Percentiles rank a stretch among this genome's conserved stretches.
phyloP scores from a whole-genome alignment of 331 rosid genomes.

The Rhamnella rubrinervis region DNA sequence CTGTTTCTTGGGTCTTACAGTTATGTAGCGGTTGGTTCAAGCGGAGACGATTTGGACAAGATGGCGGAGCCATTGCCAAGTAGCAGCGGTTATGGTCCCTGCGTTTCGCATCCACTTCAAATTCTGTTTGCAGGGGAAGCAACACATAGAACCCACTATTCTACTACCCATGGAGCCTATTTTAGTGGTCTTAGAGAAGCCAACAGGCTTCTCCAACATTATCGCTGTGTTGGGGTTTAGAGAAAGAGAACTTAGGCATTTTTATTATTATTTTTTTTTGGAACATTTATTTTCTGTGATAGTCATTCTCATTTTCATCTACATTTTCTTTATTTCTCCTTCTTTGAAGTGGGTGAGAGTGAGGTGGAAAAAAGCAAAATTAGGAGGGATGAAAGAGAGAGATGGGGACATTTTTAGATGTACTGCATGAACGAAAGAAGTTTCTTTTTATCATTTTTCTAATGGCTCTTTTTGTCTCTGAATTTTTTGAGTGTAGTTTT shows the following conservation, averaged over 20 bases:
- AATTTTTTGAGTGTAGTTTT: slow-evolving; percentile 8
- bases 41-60: slow-evolving; percentile 86
- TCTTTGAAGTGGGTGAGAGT: slow-evolving; percentile 43
- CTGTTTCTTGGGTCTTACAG: slow-evolving; percentile 88
- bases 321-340: slow-evolving; percentile 41
- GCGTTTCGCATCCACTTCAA: slow-evolving; percentile 61
- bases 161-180: slow-evolving; percentile 99
- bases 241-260: slow-evolving; percentile 12
- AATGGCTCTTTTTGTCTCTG: slow-evolving; percentile 10
- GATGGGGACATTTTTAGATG: slow-evolving; percentile 40
- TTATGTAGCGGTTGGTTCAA: slow-evolving; percentile 86
- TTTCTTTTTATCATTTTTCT: slow-evolving; percentile 18
- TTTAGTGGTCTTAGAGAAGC: slow-evolving; percentile 98
- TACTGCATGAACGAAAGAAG: slow-evolving; percentile 32
- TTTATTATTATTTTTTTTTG: slow-evolving; percentile 2
- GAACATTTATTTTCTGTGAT: slow-evolving; percentile 47
- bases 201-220: slow-evolving; percentile 86
- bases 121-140: slow-evolving; percentile 98
- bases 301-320: slow-evolving; percentile 46
- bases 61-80: slow-evolving; percentile 92
- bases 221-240: slow-evolving; percentile 62
- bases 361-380: slow-evolving; percentile 18
- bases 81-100: slow-evolving; percentile 25
- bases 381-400: slow-evolving; percentile 39
- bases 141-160: slow-evolving; percentile 95